Evolutionary conservation across 1,139 yeast genomes (phyloP).

Genomic region (Citeromyces hawaiiensis): DNA sequence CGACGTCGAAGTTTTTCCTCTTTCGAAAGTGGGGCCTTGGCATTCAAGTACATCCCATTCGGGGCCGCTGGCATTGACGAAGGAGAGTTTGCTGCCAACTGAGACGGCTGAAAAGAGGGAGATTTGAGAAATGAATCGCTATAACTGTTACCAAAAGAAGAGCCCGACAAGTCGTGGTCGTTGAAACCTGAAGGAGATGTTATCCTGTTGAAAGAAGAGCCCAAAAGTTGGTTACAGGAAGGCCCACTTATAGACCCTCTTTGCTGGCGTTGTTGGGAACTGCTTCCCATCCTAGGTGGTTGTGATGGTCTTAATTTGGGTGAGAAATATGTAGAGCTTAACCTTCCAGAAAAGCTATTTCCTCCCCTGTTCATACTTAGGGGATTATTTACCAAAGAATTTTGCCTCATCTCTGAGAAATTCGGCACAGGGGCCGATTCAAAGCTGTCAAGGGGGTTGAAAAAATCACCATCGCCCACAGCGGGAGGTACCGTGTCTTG

Average conservation of each 20-base stretch:
- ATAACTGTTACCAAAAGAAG: constrained; percentile 9
- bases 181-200: constrained; percentile 16
- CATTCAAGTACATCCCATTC: constrained; percentile 17
- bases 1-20: constrained; percentile 61
- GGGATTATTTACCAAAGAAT: not conserved
- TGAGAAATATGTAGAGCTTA: constrained; percentile 4
- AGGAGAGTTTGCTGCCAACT: constrained; percentile 16
- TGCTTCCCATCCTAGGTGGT: not conserved
- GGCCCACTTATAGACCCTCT: constrained; percentile 9
- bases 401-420: not conserved
- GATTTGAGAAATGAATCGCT: constrained; percentile 17
- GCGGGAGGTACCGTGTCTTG: not conserved
- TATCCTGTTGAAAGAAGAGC: constrained; percentile 12
- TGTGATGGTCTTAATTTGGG: constrained; percentile 3
- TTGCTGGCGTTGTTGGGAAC: constrained; percentile 1
- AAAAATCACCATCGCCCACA: not conserved
- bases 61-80: constrained; percentile 10
- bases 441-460: not conserved
- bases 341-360: constrained; percentile 1
- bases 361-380: not conserved
- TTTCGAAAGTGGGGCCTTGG: constrained; percentile 38
- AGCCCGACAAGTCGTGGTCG: constrained; percentile 19
- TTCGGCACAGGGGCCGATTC: not conserved
- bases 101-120: constrained; percentile 13
- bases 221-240: not conserved